Base-by-base conservation (phyloP, 805 yeast genomes). In the Cyberlindnera xylosilytica region DNA sequence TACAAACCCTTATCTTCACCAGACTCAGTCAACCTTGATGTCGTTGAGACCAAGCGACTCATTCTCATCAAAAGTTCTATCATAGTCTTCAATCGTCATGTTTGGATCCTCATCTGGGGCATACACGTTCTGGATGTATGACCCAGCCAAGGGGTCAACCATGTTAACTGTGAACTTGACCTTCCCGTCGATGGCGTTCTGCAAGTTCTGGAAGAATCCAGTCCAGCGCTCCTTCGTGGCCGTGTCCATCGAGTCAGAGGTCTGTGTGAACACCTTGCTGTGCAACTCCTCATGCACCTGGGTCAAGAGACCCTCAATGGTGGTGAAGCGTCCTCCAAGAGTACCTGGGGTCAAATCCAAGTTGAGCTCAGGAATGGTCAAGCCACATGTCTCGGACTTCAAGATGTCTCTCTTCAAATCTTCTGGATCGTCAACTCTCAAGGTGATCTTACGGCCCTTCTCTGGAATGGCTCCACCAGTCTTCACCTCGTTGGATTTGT, bases 81-180 rank as follows among this genome's bases (percentile, higher is more conserved):
- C 96, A 54, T 79, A 87, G 44, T 93, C 97, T 66, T 85, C 96
- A 47, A 86, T 78, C 32, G 63, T 73, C 98, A 93, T 93, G 62
- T 91, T 87, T 51, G 99, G 99, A 67, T 93, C 99, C 32, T 78
- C 78, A 66, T 93, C 99, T 20, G 99, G 99, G 27, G 99, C 99
- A 60, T 90, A 93, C n/a, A 91, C 93, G 61, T 93, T 93, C 67
- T 93, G 99, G 49, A 93, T 85, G 59, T 93, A 93, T 1, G 97
- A 88, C 4, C 95, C 83, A 16, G 97, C 96, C 56, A 93, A 68
- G 6, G 99, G 99, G 65, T 93, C 99, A 51, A 81, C 89, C 95
- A 93, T 85, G 32, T 78, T 62, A 27, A 93, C 74, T 1, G 97
- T 91, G 67, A 93, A 90, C 44, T 83, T 79, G 35, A 78, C 69